Percentiles rank a stretch among this genome's conserved stretches.
phyloP scores from a whole-genome alignment of 2,329 filamentous ascomycete genomes.

The Nannizziopsis arthrosporioides region DNA sequence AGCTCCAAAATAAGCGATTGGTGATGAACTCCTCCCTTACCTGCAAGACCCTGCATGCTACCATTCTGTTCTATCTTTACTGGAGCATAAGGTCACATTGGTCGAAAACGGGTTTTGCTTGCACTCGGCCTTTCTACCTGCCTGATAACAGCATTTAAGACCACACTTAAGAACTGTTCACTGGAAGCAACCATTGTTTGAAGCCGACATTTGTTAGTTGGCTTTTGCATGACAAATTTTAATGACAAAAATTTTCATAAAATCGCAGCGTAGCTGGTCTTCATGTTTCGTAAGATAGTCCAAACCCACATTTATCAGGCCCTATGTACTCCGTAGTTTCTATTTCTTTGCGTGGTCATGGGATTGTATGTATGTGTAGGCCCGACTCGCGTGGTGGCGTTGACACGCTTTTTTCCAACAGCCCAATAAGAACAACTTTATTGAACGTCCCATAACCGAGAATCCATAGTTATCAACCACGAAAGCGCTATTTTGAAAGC shows the following conservation, averaged over 20 bases:
- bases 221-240: constrained; percentile 8
- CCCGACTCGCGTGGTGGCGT: constrained; percentile 8
- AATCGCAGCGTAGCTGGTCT: constrained; percentile 2
- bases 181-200: constrained; percentile 4
- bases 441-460: too few species aligned
- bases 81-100: constrained; percentile 4
- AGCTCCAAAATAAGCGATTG: constrained; percentile 43
- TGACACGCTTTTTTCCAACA: neutral
- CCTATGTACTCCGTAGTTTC: too few species aligned
- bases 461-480: too few species aligned
- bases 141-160: constrained; percentile 6
- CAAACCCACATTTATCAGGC: neutral
- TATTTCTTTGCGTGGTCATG: neutral
- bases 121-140: neutral
- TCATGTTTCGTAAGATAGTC: neutral
- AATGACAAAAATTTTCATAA: constrained; percentile 10
- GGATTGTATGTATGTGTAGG: neutral
- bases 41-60: constrained; percentile 2
- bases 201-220: constrained; percentile 7
- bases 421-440: too few species aligned
- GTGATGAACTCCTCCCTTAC: neutral
- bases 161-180: constrained; percentile 1
- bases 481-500: too few species aligned
- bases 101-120: constrained; percentile 5
- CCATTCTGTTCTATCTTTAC: neutral